Evolutionary conservation across 371 early-diverging fungal species (phyloP).

Genomic region (Zychaea mexicana): DNA sequence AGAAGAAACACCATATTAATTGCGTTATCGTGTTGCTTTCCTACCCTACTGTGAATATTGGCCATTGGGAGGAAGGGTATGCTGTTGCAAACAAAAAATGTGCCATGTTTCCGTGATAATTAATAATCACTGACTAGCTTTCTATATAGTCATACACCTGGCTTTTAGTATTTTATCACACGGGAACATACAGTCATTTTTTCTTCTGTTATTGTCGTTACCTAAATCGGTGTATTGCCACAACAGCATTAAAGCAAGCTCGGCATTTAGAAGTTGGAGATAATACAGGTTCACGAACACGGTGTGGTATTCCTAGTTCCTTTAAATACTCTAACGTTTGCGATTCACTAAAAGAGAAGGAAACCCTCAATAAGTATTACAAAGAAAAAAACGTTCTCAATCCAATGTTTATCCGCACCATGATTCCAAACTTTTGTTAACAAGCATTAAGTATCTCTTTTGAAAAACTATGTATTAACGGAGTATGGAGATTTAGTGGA

Average conservation of each 20-base stretch:
- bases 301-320: neutral
- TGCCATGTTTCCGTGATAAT: too few species aligned
- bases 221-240: slow-evolving; percentile 6
- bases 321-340: neutral
- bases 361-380: neutral
- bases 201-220: neutral
- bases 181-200: too few species aligned
- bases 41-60: too few species aligned
- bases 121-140: too few species aligned
- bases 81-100: too few species aligned
- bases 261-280: slow-evolving; percentile 7
- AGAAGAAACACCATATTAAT: too few species aligned
- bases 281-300: neutral
- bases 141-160: too few species aligned
- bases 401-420: neutral
- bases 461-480: slow-evolving; percentile 6
- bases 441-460: slow-evolving; percentile 16
- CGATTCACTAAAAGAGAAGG: neutral
- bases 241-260: neutral
- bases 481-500: neutral
- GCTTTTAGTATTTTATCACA: too few species aligned
- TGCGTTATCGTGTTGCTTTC: too few species aligned
- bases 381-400: neutral
- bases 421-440: slow-evolving; percentile 13
- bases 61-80: too few species aligned